Evolutionary conservation across 371 early-diverging fungal genomes (phyloP), one percentile per base, ranked within the genome.

Genomic region (Saksenaea vasiformis): DNA sequence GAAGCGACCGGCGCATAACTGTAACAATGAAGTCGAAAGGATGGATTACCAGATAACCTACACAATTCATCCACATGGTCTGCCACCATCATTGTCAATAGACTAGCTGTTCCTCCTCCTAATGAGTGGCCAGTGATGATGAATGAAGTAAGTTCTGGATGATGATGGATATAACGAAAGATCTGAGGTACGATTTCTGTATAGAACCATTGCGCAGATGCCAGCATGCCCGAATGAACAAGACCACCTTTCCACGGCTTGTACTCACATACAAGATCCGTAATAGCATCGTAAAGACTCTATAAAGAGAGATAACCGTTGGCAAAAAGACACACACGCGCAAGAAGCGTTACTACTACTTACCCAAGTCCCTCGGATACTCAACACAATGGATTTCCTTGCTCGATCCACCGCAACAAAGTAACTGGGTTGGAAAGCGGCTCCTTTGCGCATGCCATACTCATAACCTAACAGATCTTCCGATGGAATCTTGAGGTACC

Each of bases 321-420:
- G 22, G 11, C 38, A 26, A 36, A 38, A 55, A 10, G 41, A 14
- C 39, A n/a, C 10, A 22, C 10, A 9, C 7, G 2, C 8, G 24
- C 9, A 38, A 26, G 9, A 15, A 19, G 22, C 43, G 19, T 61
- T 27, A n/a, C 22, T n/a, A 39, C 14, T 15, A 60, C 35, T 72
- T 82, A 87, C 88, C 93, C 91, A 87, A 4, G 93, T 93, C n/a
- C 95, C 95, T 36, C 95, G 86, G 39, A 95, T 92, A 13, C 86
- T 85, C 26, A 95, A 66, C 0, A 94, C 90, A 26, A 95, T 82
- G 0, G 91, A 81, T 60, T 88, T 79, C 54, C 84, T 76, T 9
- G 72, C 78, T 13, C 85, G 81, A 64, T 95, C 95, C 28, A 87
- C 72, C 0, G 90, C 86, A 0, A 95, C 84, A 70, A 90, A 92